Percentiles rank a stretch among this genome's conserved stretches.
These are phyloP conservation scores for Ophiostoma ips DNA, from an alignment of 2,329 filamentous ascomycete species.

Conservation along the genomic window DNA sequence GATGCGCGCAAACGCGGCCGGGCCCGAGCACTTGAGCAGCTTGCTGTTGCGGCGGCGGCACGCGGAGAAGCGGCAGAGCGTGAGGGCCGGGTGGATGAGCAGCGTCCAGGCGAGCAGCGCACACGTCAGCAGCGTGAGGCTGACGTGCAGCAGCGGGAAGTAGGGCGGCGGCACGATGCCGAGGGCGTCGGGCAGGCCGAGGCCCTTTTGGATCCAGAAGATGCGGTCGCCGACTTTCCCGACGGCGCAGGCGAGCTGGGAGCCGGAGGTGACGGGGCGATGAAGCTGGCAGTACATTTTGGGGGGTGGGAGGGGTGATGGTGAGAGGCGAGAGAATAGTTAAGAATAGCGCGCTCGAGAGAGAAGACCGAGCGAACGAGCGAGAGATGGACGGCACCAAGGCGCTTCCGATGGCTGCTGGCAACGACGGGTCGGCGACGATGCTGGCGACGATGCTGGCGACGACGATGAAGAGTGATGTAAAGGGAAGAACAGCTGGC, in stretches of 20 bases:
- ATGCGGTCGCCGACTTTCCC: constrained; percentile 8
- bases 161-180: constrained; percentile 10
- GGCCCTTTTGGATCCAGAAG: constrained; percentile 8
- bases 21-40: background rate
- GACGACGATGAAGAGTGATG: too few relatives aligned
- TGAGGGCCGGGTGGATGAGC: background rate
- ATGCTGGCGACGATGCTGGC: too few relatives aligned
- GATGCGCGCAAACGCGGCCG: background rate
- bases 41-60: constrained; percentile 2
- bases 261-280: constrained; percentile 8
- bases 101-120: background rate
- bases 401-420: too few relatives aligned
- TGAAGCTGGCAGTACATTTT: constrained; percentile 10
- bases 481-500: too few relatives aligned
- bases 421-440: too few relatives aligned
- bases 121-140: constrained; percentile 3
- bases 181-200: constrained; percentile 7
- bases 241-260: constrained; percentile 5
- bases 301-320: background rate
- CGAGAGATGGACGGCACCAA: too few relatives aligned
- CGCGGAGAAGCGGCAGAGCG: background rate
- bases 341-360: background rate
- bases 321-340: background rate
- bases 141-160: constrained; percentile 10
- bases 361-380: background rate